A percentile compares a stretch with the other conserved stretches of the same genome.
Conservation (phyloP, 1,284 basidiomycete species). For the Cutaneotrichosporon daszewskae region DNA sequence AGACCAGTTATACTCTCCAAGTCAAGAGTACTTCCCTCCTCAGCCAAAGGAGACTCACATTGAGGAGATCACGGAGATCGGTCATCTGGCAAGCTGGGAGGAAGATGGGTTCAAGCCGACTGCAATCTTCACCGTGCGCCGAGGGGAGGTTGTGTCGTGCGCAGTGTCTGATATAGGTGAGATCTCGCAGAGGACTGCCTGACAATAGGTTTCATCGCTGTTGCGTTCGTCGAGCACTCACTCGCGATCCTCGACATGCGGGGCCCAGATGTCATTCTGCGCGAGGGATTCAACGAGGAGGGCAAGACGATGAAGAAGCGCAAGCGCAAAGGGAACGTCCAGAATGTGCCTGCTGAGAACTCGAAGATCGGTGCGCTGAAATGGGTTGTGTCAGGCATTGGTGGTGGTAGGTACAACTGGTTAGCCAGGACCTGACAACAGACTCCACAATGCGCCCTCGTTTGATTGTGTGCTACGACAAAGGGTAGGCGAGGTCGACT, state of each 20-base stretch:
- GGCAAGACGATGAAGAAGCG: constrained; percentile 43
- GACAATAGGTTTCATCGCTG: constrained; percentile 63
- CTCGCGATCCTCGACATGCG: constrained; percentile 66
- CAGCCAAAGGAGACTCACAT: constrained; percentile 4
- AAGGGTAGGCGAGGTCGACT: constrained; percentile 50
- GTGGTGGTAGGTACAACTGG: no score
- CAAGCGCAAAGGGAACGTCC: constrained; percentile 41
- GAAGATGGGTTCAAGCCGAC: constrained; percentile 57
- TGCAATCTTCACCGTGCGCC: constrained; percentile 56
- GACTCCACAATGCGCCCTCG: constrained; percentile 57
- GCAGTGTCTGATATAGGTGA: constrained; percentile 65
- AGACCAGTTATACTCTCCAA: not conserved
- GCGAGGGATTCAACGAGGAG: constrained; percentile 47
- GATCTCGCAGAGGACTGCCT: not conserved
- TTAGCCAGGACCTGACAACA: no score
- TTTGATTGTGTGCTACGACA: constrained; percentile 58
- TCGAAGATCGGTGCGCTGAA: constrained; percentile 54
- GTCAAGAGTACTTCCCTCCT: constrained; percentile 28
- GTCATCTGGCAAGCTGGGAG: constrained; percentile 47
- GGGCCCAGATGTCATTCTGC: constrained; percentile 59
- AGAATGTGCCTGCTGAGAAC: constrained; percentile 39
- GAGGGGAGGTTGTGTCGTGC: constrained; percentile 54
- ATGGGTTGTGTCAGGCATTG: constrained; percentile 61
- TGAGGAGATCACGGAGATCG: constrained; percentile 41
- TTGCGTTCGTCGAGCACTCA: constrained; percentile 59